Conservation (phyloP, 1,284 basidiomycete genomes). For the Boletus nobilissimus region DNA sequence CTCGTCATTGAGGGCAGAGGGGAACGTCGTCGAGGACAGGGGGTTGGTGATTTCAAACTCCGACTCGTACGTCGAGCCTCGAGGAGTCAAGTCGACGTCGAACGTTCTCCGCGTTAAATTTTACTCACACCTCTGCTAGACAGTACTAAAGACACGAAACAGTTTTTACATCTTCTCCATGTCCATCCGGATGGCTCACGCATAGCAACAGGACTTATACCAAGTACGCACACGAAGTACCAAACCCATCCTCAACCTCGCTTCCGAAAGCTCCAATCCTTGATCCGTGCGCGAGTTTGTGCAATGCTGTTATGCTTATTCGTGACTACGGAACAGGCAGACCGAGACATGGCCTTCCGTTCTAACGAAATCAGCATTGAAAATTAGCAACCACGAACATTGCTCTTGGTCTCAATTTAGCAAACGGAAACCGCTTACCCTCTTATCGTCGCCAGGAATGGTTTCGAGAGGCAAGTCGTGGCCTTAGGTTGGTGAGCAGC, state of each 20-base stretch:
- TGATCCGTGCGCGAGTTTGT: conserved; percentile 77
- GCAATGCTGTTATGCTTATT: background rate
- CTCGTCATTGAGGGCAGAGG: too few relatives aligned
- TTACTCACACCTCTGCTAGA: conserved; percentile 29
- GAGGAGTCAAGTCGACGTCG: too few relatives aligned
- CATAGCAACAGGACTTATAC: conserved; percentile 95
- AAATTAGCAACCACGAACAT: conserved; percentile 90
- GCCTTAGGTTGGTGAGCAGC: conserved; percentile 89
- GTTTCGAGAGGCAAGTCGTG: conserved; percentile 95
- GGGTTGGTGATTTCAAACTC: too few relatives aligned
- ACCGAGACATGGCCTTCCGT: conserved; percentile 89
- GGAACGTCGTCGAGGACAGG: too few relatives aligned
- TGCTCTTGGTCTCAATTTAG: conserved; percentile 95
- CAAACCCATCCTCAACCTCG: conserved; percentile 84
- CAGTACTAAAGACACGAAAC: conserved; percentile 62
- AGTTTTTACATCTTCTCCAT: conserved; percentile 90
- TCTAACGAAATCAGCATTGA: conserved; percentile 96
- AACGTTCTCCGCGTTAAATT: too few relatives aligned
- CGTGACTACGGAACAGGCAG: conserved; percentile 56
- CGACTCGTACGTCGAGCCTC: too few relatives aligned
- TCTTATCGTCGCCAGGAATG: conserved; percentile 90
- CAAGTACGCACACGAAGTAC: conserved; percentile 99
- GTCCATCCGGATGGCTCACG: conserved; percentile 97
- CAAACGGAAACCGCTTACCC: conserved; percentile 91
- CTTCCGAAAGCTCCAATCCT: conserved; percentile 81